Conservation (phyloP, 2,329 filamentous ascomycete species). For the Claviceps africana region DNA sequence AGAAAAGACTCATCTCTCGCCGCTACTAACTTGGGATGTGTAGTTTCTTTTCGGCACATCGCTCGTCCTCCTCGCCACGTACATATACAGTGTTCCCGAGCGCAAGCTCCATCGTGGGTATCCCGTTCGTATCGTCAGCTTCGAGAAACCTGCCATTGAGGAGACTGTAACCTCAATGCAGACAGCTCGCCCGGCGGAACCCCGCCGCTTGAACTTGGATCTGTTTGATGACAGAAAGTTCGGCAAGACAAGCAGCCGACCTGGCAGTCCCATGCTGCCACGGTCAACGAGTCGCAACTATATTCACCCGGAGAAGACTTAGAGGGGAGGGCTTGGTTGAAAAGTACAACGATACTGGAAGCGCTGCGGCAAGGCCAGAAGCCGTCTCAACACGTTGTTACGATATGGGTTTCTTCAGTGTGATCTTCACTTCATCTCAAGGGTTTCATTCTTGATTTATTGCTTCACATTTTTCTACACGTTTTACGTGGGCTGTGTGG, state of each 20-base stretch:
- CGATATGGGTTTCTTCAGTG: background rate
- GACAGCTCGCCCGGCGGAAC: constrained; percentile 18
- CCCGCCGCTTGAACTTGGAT: constrained; percentile 22
- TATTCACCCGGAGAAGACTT: constrained; percentile 22
- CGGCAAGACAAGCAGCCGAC: constrained; percentile 32
- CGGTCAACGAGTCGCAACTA: constrained; percentile 24
- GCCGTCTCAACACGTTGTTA: background rate
- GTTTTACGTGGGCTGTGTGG: background rate
- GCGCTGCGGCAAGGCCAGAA: background rate
- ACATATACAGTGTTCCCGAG: constrained; percentile 64
- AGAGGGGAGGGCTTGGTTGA: background rate
- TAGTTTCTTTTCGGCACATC: constrained; percentile 73
- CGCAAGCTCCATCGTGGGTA: constrained; percentile 40
- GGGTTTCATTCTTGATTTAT: background rate
- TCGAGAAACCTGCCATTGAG: constrained; percentile 60
- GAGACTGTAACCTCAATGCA: constrained; percentile 24
- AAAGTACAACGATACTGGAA: background rate
- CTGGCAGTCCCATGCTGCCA: constrained; percentile 30
- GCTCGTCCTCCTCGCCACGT: constrained; percentile 69
- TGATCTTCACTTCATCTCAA: background rate
- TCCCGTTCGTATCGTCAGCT: constrained; percentile 55
- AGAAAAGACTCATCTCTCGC: background rate
- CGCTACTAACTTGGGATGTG: background rate
- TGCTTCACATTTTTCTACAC: background rate
- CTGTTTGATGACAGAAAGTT: constrained; percentile 26